Percentiles rank a stretch among this genome's conserved stretches.
phyloP scores from a whole-genome alignment of 169 alveolate genomes.

The Plasmodium inui region DNA sequence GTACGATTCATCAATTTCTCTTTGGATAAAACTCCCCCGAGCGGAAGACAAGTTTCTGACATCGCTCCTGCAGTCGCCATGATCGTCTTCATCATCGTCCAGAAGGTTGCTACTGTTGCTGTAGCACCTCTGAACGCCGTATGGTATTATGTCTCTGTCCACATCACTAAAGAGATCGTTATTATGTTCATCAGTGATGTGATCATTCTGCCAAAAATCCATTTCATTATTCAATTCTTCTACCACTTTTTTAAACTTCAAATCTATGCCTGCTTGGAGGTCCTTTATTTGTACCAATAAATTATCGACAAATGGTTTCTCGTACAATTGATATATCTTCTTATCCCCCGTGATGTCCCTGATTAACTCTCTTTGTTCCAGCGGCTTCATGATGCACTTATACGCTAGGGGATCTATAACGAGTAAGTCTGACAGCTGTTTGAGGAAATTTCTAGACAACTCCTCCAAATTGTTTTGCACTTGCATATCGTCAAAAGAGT shows the following conservation, averaged over 20 bases:
- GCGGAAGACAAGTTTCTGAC: background rate
- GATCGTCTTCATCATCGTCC: background rate
- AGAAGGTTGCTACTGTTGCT: constrained; percentile 11
- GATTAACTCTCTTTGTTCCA: constrained; percentile 40
- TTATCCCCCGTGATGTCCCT: constrained; percentile 65
- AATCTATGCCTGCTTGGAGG: constrained; percentile 33
- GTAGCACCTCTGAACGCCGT: background rate
- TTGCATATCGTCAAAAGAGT: constrained; percentile 61
- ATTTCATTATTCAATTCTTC: constrained; percentile 71
- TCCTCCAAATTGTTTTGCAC: constrained; percentile 57
- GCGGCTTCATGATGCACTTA: constrained; percentile 49
- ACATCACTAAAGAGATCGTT: constrained; percentile 4
- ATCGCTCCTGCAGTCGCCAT: constrained; percentile 8
- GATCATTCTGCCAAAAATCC: constrained; percentile 75
- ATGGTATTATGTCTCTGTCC: background rate
- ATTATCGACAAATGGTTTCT: constrained; percentile 72
- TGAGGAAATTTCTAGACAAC: constrained; percentile 36
- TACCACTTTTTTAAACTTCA: constrained; percentile 46
- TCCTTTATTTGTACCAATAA: constrained; percentile 30
- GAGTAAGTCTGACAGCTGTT: constrained; percentile 41
- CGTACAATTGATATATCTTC: constrained; percentile 32
- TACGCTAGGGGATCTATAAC: constrained; percentile 63
- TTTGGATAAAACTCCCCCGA: constrained; percentile 12
- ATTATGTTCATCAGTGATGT: constrained; percentile 15
- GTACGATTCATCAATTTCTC: constrained; percentile 56